Conservation (phyloP, 176 grass and related monocot species). For the Zea luxurians region DNA sequence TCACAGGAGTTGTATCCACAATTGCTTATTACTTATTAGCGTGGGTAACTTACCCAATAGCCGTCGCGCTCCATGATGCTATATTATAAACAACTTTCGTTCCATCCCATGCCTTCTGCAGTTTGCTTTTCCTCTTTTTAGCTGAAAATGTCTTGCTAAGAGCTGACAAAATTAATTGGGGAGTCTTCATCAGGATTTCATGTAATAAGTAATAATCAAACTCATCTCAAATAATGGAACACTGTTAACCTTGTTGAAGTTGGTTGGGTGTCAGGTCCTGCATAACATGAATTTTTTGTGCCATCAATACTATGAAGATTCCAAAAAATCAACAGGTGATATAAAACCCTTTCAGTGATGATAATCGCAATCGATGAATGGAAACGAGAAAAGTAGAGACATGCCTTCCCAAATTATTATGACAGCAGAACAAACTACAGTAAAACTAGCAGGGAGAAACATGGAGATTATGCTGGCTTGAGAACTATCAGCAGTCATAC, state of each 20-base stretch:
- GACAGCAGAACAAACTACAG: neutral
- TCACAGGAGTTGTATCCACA: neutral
- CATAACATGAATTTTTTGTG: constrained; percentile 39
- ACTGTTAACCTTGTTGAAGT: constrained; percentile 75
- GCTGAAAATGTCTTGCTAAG: constrained; percentile 89
- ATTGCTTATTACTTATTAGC: neutral
- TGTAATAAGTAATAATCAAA: neutral
- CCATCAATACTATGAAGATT: constrained; percentile 24
- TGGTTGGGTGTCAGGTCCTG: constrained; percentile 94
- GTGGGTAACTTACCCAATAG: constrained; percentile 63
- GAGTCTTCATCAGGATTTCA: neutral
- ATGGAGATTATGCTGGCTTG: neutral
- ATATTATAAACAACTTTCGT: constrained; percentile 90
- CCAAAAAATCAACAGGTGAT: constrained; percentile 3
- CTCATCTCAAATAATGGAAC: constrained; percentile 21
- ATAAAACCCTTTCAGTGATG: neutral
- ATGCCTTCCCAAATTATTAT: neutral
- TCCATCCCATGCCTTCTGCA: constrained; percentile 92
- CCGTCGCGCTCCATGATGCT: constrained; percentile 90
- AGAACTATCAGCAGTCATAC: neutral
- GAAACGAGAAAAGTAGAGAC: neutral
- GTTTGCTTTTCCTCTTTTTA: constrained; percentile 80
- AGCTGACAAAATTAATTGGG: constrained; percentile 35
- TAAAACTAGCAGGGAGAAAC: neutral
- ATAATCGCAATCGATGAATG: constrained; percentile 12